These are phyloP conservation scores for Vaccinium darrowii DNA, from an alignment of 148 eudicot genomes.

Conservation along the genomic window DNA sequence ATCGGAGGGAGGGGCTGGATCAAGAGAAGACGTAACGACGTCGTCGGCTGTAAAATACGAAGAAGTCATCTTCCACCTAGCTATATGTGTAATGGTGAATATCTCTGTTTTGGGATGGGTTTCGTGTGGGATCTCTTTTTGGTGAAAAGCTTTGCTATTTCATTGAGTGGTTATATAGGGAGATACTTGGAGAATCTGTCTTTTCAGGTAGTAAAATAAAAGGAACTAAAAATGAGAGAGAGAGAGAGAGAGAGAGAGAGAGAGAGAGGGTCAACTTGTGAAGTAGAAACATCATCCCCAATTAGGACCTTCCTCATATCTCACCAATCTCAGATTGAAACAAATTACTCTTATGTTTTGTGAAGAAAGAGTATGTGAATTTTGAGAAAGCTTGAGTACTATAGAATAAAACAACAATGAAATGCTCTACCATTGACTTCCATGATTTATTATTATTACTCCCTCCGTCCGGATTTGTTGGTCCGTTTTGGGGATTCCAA, in stretches of 20 bases:
- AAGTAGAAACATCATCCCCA: conserved; percentile 40
- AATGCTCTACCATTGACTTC: background rate
- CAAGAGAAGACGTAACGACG: conserved; percentile 20
- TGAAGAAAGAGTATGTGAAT: background rate
- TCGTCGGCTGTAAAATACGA: conserved; percentile 17
- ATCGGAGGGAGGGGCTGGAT: conserved; percentile 9
- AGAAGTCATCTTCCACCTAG: conserved; percentile 19
- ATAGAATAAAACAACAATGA: background rate
- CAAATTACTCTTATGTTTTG: background rate
- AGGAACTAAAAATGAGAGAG: background rate
- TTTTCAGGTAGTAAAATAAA: background rate
- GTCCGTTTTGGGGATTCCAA: too few species aligned
- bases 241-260: background rate
- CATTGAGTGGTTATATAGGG: conserved; percentile 6
- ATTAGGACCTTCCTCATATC: conserved; percentile 48
- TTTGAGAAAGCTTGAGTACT: background rate
- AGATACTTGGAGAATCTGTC: background rate
- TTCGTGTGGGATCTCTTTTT: background rate
- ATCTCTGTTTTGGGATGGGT: background rate
- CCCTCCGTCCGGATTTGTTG: too few species aligned
- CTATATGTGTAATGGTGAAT: background rate
- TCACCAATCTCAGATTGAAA: conserved; percentile 14
- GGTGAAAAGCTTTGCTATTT: conserved; percentile 11
- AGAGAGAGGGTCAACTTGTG: conserved; percentile 43
- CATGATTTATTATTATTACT: too few species aligned